Conservation (phyloP, 306 rosid species). For the Oxytropis ochrocephala region DNA sequence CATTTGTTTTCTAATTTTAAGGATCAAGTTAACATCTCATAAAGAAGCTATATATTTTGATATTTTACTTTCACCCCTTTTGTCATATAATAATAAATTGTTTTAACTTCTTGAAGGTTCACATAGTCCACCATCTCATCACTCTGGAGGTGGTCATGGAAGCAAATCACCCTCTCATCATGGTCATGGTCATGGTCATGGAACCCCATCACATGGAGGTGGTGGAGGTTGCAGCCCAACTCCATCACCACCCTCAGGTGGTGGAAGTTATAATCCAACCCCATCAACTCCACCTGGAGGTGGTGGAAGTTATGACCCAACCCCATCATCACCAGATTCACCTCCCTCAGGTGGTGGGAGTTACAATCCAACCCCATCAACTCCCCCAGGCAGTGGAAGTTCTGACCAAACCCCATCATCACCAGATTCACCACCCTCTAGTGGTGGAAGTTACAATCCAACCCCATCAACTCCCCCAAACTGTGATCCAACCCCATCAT, state of each 20-base stretch:
- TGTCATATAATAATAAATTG: slow-evolving; percentile 2
- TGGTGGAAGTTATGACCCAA: slow-evolving; percentile 45
- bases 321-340: slow-evolving; percentile 25
- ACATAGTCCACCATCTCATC: slow-evolving; percentile 37
- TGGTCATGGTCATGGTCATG: slow-evolving; percentile 1
- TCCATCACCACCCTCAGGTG: slow-evolving; percentile 29
- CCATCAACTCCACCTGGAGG: slow-evolving; percentile 11
- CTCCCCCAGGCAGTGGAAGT: slow-evolving; percentile 22
- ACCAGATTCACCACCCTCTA: too few relatives aligned
- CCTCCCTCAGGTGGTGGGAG: slow-evolving; percentile 18
- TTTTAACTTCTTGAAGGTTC: slow-evolving; percentile 31
- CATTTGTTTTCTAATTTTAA: slow-evolving; percentile 8
- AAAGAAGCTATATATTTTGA: not conserved
- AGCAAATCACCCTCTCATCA: slow-evolving; percentile 35
- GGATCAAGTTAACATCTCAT: not conserved
- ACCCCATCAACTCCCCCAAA: slow-evolving; percentile 51
- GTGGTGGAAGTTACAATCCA: slow-evolving; percentile 45
- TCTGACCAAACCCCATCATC: slow-evolving; percentile 29
- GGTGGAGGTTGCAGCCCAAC: slow-evolving; percentile 47
- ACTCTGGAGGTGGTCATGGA: slow-evolving; percentile 36
- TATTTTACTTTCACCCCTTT: not conserved
- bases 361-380: slow-evolving; percentile 25
- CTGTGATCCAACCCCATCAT: slow-evolving; percentile 28
- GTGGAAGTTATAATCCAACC: slow-evolving; percentile 24
- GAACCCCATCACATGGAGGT: slow-evolving; percentile 17